A percentile compares a stretch with the other conserved stretches of the same genome.
These are phyloP conservation scores for Aphanomyces invadans DNA, from an alignment of 352 stramenopile species.

Conservation along the genomic window DNA sequence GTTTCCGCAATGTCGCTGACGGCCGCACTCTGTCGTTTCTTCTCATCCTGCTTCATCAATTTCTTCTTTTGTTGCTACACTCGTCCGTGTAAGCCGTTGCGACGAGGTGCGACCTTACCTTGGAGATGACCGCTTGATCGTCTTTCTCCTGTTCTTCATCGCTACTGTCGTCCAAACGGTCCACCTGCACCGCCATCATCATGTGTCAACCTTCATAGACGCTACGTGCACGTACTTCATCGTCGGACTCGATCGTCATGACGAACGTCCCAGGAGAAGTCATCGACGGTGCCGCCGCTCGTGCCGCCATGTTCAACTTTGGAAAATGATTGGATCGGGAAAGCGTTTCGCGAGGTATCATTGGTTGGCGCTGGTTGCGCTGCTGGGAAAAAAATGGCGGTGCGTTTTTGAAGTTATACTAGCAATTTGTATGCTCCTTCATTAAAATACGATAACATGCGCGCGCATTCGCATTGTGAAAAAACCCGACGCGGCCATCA, in stretches of 20 bases:
- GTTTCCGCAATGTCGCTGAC: constrained; percentile 66
- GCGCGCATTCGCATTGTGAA: background rate
- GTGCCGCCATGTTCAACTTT: background rate
- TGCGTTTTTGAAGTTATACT: background rate
- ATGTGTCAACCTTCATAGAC: background rate
- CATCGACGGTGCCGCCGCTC: background rate
- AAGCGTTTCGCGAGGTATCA: constrained; percentile 9
- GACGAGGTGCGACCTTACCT: constrained; percentile 28
- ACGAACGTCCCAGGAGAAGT: constrained; percentile 39
- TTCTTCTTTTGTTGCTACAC: constrained; percentile 33
- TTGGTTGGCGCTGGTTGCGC: constrained; percentile 7
- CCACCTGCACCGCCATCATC: constrained; percentile 31
- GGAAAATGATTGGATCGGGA: constrained; percentile 25
- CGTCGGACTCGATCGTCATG: constrained; percentile 85
- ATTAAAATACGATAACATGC: background rate
- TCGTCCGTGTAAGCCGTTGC: background rate
- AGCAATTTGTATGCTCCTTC: constrained; percentile 13
- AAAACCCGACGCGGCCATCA: too few relatives aligned
- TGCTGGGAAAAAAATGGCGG: constrained; percentile 3
- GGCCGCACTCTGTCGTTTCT: constrained; percentile 31
- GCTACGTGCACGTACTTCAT: constrained; percentile 38
- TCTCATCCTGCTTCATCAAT: constrained; percentile 37
- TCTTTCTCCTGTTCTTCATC: constrained; percentile 42
- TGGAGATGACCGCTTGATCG: constrained; percentile 58
- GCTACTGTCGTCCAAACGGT: constrained; percentile 61